Base-by-base conservation (phyloP, 768 basidiomycete species). In the Tubosaeta sp. region DNA sequence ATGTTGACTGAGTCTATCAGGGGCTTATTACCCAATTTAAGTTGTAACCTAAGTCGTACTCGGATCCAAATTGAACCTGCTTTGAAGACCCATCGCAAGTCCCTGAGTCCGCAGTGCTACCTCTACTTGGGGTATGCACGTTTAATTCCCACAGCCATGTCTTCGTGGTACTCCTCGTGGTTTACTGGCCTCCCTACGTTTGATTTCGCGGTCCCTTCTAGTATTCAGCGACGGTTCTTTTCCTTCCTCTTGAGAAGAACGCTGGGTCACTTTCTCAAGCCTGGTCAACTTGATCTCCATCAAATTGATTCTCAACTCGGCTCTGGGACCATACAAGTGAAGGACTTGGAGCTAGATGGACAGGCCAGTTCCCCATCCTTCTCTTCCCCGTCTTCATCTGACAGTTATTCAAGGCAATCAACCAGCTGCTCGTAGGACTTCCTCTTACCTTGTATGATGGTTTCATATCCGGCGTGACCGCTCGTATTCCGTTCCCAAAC, bases 251-350 rank as follows among this genome's bases (percentile, higher is more conserved):
- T 97, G 56, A 88, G 84, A 76, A 85, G 84, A 62, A 78, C 82
- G 8, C 73, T 97, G 0, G 95, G 95, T 11, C 88, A 87, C 64
- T 78, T 97, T 54, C 78, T 97, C 49, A 88, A 86, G 66, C 90
- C 89, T 10, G 94, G 91, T 14, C 93, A 94, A 62, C 80, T 97
- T 52, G 90, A 97, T 71, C 76, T 82, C 47, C 79, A 85, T 50
- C 85, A 91, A 71, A 86, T 97, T 60, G 91, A 95, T 61, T 88
- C 91, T 27, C 91, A 95, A 70, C 86, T 97, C 61, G 88, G 91
- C n/a, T 87, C 86, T 38, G 95, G 95, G 16, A 86, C 81, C 65
- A 83, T 97, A 5, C 89, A 93, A 69, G 80, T 97, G 34, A 85
- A 85, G 56, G 84, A 92, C 62, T 73, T 97, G 50, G 83, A 93